Evolutionary conservation across 108 stramenopile genomes (phyloP), one percentile per base, ranked within the genome.

Genomic region (Aurantiochytrium sp.): DNA sequence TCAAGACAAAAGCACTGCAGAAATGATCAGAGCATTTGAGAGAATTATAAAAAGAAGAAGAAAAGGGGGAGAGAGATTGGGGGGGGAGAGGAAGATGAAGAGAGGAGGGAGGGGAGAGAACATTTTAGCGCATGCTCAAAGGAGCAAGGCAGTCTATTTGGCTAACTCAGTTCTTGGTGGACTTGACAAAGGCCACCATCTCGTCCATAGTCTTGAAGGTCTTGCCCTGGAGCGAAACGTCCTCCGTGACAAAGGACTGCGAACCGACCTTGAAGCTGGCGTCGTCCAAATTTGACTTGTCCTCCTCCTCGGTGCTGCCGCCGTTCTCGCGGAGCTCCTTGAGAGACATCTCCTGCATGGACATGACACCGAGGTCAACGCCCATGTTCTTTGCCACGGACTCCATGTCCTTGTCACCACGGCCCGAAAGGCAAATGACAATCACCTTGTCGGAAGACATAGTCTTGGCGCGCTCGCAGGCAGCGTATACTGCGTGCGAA

Each of bases 361-460:
- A 53, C 49, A 53, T 53, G 23, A 83, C 88, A 28, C 60, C 60
- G 1, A 88, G 60, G 64, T 98, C 95, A 8, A 97, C 97, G 21
- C 97, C 97, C 95, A 97, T 96, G 83, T 96, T 95, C 88, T 91
- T 95, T 6, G 98, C 98, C 44, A 98, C 93, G 87, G 97, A 96
- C 44, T 96, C 95, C 97, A 98, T 97, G 91, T 98, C 97, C 94
- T 98, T 98, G 95, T 98, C 98, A 45, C 98, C 98, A 45, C 98
- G 96, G 4, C 97, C 98, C 93, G 95, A 96, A 94, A 98, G 95
- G 90, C 96, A 97, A 87, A 98, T 96, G 25, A 98, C 95, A 71
- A 98, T 92, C 89, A 95, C 93, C 92, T 97, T 96, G 87, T 95
- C 98, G 73, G 94, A 92, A 69, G 94, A 93, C 89, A 97, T 90